phyloP scores from a whole-genome alignment of 179 eudicot species.

The Patellifolia procumbens region DNA sequence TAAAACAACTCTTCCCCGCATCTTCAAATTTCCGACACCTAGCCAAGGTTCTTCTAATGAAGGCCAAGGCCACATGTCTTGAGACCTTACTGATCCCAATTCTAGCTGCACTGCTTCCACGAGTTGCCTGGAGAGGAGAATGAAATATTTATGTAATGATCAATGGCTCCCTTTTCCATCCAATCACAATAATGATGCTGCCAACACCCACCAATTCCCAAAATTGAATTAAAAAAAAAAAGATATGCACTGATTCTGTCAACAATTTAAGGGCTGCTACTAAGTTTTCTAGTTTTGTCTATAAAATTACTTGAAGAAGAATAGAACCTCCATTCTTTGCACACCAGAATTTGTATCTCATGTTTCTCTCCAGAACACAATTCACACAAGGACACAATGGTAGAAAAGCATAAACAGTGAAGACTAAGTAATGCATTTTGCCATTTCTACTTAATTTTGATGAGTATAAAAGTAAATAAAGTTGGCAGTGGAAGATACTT shows the following conservation, averaged over 20 bases:
- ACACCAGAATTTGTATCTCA: neutral
- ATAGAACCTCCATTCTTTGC: neutral
- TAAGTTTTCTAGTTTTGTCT: neutral
- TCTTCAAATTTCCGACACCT: slow-evolving; percentile 68
- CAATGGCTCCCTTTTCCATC: neutral
- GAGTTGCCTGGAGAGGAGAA: slow-evolving; percentile 58
- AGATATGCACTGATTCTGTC: neutral
- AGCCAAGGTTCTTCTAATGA: slow-evolving; percentile 71
- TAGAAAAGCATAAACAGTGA: neutral
- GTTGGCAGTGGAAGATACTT: neutral
- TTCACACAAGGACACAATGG: neutral
- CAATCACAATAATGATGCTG: neutral
- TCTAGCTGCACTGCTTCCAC: slow-evolving; percentile 68
- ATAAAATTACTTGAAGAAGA: neutral
- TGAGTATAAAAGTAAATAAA: neutral
- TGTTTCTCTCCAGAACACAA: neutral
- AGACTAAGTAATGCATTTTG: neutral
- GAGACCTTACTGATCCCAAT: slow-evolving; percentile 64
- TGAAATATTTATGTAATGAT: slow-evolving; percentile 5
- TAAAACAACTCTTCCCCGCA: slow-evolving; percentile 74
- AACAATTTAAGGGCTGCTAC: neutral
- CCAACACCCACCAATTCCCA: neutral
- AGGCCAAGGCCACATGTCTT: slow-evolving; percentile 80
- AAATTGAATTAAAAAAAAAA: neutral
- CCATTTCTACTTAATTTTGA: neutral